Evolutionary conservation across 2,329 filamentous ascomycete genomes (phyloP).

Genomic region (Aspergillus fructus): DNA sequence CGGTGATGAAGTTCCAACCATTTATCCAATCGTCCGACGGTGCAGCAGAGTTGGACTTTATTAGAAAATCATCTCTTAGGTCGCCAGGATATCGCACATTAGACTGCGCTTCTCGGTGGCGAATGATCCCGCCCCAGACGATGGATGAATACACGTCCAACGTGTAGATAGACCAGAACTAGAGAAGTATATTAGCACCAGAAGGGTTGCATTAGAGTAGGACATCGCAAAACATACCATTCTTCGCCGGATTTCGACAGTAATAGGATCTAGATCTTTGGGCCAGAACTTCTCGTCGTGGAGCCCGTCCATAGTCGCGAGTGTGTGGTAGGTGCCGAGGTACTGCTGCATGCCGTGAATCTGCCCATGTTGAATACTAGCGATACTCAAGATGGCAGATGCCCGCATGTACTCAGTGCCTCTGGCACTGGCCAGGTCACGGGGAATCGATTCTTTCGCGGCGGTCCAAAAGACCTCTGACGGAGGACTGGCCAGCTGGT

Average conservation of each 20-base stretch:
- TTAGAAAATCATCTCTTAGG: background rate
- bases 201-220: no score
- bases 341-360: conserved; percentile 6
- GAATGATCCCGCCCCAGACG: conserved; percentile 3
- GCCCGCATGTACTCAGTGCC: conserved; percentile 3
- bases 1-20: conserved; percentile 5
- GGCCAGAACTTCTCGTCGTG: conserved; percentile 5
- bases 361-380: conserved; percentile 2
- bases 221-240: background rate
- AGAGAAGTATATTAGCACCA: background rate
- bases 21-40: background rate
- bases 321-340: conserved; percentile 1
- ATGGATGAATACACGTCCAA: conserved; percentile 5
- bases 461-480: background rate
- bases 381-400: background rate
- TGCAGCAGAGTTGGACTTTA: background rate
- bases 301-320: conserved; percentile 2
- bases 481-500: background rate
- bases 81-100: conserved; percentile 2
- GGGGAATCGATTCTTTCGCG: conserved; percentile 3
- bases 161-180: conserved; percentile 7
- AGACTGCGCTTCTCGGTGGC: background rate
- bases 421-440: background rate
- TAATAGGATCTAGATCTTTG: background rate
- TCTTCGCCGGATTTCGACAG: background rate